These are phyloP conservation scores for Penicillium diatomitis DNA, from an alignment of 495 filamentous ascomycete genomes.

Conservation along the genomic window DNA sequence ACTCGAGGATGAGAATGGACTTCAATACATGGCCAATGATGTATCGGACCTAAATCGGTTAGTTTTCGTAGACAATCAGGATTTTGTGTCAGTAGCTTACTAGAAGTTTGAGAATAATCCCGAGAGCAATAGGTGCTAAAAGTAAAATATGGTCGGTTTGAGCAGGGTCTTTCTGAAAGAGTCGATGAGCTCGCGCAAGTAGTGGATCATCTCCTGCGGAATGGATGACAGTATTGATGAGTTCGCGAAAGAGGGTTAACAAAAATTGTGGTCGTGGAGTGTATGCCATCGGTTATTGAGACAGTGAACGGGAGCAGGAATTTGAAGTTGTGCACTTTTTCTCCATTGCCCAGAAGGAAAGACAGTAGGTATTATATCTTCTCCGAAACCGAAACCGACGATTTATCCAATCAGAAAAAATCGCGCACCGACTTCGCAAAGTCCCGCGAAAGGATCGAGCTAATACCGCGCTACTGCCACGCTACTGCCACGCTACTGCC, in stretches of 20 bases:
- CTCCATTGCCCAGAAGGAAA: background rate
- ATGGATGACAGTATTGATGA: background rate
- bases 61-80: background rate
- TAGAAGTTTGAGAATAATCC: background rate
- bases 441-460: too few species aligned
- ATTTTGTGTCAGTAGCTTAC: constrained; percentile 1
- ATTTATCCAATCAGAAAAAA: background rate
- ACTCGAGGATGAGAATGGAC: constrained; percentile 1
- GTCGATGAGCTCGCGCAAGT: constrained; percentile 1
- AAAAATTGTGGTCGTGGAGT: background rate
- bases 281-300: background rate
- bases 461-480: too few species aligned
- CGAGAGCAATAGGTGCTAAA: background rate
- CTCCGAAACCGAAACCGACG: background rate
- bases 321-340: background rate
- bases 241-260: background rate
- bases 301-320: background rate
- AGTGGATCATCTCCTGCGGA: constrained; percentile 1
- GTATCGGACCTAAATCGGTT: background rate
- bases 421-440: background rate
- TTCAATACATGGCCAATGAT: constrained; percentile 1
- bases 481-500: too few species aligned
- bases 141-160: background rate
- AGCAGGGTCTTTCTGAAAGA: background rate
- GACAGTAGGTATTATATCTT: background rate